Evolutionary conservation across 2,329 filamentous ascomycete species (phyloP), one percentile per base, ranked within the genome.

Genomic region (Lithohypha guttulata): DNA sequence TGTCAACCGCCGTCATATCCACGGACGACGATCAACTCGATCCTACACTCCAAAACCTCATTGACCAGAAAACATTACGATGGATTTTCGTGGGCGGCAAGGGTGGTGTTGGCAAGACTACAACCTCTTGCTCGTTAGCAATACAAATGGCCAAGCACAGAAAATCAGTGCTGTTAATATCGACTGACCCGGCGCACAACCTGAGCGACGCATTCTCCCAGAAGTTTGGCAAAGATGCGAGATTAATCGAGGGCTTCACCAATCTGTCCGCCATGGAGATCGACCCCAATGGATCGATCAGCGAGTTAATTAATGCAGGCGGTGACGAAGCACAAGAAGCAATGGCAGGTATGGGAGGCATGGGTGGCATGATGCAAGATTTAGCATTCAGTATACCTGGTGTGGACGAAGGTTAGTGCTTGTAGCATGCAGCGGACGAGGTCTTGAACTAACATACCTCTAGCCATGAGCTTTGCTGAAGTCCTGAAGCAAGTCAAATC

Each of bases 41-140:
- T 68, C 87, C 91, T 33, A 85, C 84, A 37, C 83, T 98, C 56
- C 84, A 95, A 68, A 83, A 84, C 49, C 86, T 98, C 58, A 77
- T 98, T 55, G 85, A 93, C 69, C 91, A 98, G 64, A 85, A 86
- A 63, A 81, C 84, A 22, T 79, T 98, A 41, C 84, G 91, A 60
- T 98, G 91, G 91, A 93, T 98, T 65, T 98, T 98, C 56, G 91
- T 98, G 44, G 91, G 91, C 55, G 91, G 91, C 51, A 98, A 98
- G 67, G 91, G 91, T 56, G 91, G 91, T 59, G 91, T 98, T 31
- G 91, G 91, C 61, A 98, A 98, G 71, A 98, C 91, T 19, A 98
- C 91, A n/a, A 98, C 91, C 11, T 96, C 89, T 6, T 98, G 91
- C 67, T 95, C 89, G 7, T 81, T 98, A 49, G 91, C 91, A 48